Evolutionary conservation across 805 yeast species (phyloP), one percentile per base, ranked within the genome.

Genomic region (Schizosaccharomyces lindneri): DNA sequence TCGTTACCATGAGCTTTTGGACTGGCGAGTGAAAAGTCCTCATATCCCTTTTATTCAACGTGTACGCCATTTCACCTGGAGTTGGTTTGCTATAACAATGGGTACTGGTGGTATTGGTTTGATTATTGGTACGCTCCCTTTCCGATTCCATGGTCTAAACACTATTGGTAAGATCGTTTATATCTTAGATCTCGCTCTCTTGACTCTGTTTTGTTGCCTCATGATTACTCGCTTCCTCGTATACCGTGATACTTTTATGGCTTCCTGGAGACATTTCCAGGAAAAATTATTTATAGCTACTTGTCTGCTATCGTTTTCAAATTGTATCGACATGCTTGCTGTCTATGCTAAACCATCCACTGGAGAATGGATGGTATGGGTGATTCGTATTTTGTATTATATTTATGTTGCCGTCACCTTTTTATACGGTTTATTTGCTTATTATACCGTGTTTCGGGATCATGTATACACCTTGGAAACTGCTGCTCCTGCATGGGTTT

Each of bases 81-180:
- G 46, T 31, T 59, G 61, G 61, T 59, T 43, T 46, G 29, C 55
- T 15, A 5, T 15, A 1, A 59, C 61, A 15, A 59, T 59, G 61
- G 55, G 36, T 11, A 46, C 55, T 13, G 61, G 61, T 41, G 55
- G 48, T 43, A 32, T 59, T 32, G 43, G 51, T 2, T 4, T 59
- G 6, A 13, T 59, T n/a, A 24, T 59, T 9, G 41, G 29, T 9
- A 21, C 39, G 17, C 36, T 59, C 7, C 61, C 61, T 27, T 59
- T 17, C 39, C 55, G 55, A 31, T 59, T 59, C 29, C 5, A 11
- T 15, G 61, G 61, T 5, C 31, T 59, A 27, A n/a, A 59, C 36
- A 29, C 55, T 6, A 59, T 59, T 43, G 48, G 55, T 21, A 41
- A 41, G n/a, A 48, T 59, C 6, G 39, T 59, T 2, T 59, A 21